These are phyloP conservation scores for Rhododendron ovatum DNA, from an alignment of 148 eudicot species.

Conservation along the genomic window DNA sequence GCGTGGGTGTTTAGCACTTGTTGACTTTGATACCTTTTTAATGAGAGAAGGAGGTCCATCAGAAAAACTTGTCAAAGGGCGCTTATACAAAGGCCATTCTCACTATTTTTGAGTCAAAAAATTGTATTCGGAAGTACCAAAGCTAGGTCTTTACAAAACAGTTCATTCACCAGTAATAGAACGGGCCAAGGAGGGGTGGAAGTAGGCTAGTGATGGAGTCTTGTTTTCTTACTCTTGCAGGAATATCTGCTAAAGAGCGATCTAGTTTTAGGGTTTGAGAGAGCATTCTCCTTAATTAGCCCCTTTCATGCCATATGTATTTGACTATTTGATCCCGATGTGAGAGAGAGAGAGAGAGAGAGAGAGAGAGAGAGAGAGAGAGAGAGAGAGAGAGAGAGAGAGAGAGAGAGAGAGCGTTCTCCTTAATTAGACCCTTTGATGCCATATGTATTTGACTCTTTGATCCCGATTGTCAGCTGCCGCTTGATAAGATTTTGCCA, in stretches of 20 bases:
- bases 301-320: not conserved
- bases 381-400: too few species aligned
- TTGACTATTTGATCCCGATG: not conserved
- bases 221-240: not conserved
- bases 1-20: not conserved
- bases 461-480: not conserved
- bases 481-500: not conserved
- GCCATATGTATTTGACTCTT: not conserved
- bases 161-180: not conserved
- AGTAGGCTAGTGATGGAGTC: not conserved
- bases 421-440: not conserved
- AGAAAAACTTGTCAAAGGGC: not conserved
- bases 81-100: not conserved
- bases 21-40: not conserved
- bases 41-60: not conserved
- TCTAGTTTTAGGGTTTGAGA: not conserved
- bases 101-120: not conserved
- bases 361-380: too few species aligned
- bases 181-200: not conserved
- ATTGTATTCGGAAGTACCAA: not conserved
- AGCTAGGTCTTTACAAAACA: slow-evolving; percentile 2
- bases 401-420: not conserved
- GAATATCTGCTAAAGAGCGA: not conserved
- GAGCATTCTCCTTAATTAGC: not conserved
- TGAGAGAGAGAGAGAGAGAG: too few species aligned